Base-by-base conservation (phyloP, 306 rosid species). In the Hylodesmum podocarpum region DNA sequence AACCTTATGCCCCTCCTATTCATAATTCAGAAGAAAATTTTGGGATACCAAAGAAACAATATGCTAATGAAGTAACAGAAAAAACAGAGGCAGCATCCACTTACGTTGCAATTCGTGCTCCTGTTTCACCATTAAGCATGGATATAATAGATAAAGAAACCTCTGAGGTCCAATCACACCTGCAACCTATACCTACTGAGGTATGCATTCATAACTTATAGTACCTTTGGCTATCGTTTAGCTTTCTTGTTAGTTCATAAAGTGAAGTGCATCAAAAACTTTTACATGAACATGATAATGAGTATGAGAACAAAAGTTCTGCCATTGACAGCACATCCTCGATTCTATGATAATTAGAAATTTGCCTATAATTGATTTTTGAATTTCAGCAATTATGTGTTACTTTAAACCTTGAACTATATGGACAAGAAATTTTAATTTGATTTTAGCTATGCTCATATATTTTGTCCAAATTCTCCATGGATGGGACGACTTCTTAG, bases 91-190 rank as follows among this genome's bases (percentile, higher is more conserved):
- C 40, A 39, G 40, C 81, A 70, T 83, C 93, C 49, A 73, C 78
- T 74, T 83, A 84, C 81, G 86, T 79, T 61, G 87, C 86, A 37
- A 43, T 82, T 39, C 63, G 72, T 49, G 91, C 91, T 40, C 84
- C 86, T 12, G 84, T 75, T 81, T 84, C 88, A 63, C 80, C 88
- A 63, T 54, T 47, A 75, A 73, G 86, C 44, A 86, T 47, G 86
- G 78, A 81, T 70, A 77, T 50, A 31, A 65, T 66, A 51, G 83
- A 85, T 74, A 81, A 73, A 39, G 88, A 88, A 78, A 82, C 87
- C 41, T 49, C 84, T 33, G 81, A 58, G 55, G 77, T 37, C 72
- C 84, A 82, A 74, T 78, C 84, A 54, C 86, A 80, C 68, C 74
- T 68, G 78, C 86, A 73, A 72, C 49, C 79, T 69, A 41, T 66